Evolutionary conservation across 78 protist species (phyloP), one percentile per base, ranked within the genome.

Genomic region (Dictyostelium intermedium): DNA sequence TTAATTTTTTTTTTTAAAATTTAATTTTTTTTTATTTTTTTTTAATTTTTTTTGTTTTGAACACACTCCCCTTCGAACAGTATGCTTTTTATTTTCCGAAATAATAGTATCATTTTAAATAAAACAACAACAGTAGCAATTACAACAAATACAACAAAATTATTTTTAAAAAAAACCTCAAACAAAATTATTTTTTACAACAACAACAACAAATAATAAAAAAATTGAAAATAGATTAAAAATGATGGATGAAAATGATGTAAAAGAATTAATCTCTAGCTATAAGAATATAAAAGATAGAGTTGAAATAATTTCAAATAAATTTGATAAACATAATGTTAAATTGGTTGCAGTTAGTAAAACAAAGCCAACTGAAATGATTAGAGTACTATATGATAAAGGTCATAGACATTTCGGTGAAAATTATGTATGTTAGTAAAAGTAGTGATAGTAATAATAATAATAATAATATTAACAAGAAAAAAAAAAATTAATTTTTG

Each of bases 401-500:
- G 96, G 96, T 56, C 96, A 92, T 35, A 77, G 96, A 76, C 85
- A 82, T 37, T 92, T 92, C 56, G 96, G 96, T 83, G 96, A 92
- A 69, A 92, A 92, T 73, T 92, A 92, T 82, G 95, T 91, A 61
- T 43, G 30, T n/a, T n/a, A n/a, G n/a, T n/a, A n/a, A n/a, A n/a
- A n/a, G n/a, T n/a, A n/a, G n/a, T n/a, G n/a, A n/a, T n/a, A n/a
- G n/a, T n/a, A n/a, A n/a, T n/a, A n/a, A n/a, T n/a, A n/a, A n/a
- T n/a, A n/a, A n/a, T n/a, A n/a, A n/a, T n/a, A n/a, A n/a, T n/a
- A n/a, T n/a, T n/a, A n/a, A n/a, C n/a, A n/a, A n/a, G n/a, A n/a
- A n/a, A n/a, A n/a, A n/a, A n/a, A n/a, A n/a, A n/a, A n/a, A n/a
- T n/a, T n/a, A n/a, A n/a, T n/a, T n/a, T n/a, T n/a, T n/a, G n/a